phyloP scores from a whole-genome alignment of 164 flowering plant species.

The Magnolia changhungtana region DNA sequence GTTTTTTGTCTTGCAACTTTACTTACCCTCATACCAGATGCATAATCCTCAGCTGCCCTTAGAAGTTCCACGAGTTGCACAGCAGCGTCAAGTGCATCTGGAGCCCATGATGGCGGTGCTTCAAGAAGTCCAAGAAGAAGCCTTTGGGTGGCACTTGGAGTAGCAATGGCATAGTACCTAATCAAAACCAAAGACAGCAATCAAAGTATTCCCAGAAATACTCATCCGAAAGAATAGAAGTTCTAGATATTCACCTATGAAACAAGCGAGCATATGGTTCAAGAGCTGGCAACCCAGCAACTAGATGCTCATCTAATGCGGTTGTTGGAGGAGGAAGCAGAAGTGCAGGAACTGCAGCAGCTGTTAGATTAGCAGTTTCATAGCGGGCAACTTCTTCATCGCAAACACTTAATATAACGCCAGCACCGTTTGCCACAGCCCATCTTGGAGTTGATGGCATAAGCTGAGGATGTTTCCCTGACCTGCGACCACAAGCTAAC shows the following conservation, averaged over 20 bases:
- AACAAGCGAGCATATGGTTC: slow-evolving; percentile 96
- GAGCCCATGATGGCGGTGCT: slow-evolving; percentile 99
- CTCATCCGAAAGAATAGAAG: neutral
- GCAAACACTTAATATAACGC: slow-evolving; percentile 91
- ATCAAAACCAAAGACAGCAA: slow-evolving; percentile 2
- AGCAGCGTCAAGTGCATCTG: slow-evolving; percentile 99
- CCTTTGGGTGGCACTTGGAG: slow-evolving; percentile 96
- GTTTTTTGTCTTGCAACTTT: neutral
- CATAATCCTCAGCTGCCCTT: slow-evolving; percentile 95
- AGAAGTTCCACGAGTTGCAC: slow-evolving; percentile 98
- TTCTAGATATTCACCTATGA: slow-evolving; percentile 55
- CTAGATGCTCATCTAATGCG: slow-evolving; percentile 88
- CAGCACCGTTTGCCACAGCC: slow-evolving; percentile 99
- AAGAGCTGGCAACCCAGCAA: slow-evolving; percentile 94
- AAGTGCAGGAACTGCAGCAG: slow-evolving; percentile 95
- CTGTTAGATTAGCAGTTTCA: slow-evolving; percentile 92
- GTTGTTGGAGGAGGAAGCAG: slow-evolving; percentile 97
- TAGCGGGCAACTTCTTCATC: slow-evolving; percentile 94
- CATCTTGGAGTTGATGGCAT: slow-evolving; percentile 96
- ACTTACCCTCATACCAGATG: slow-evolving; percentile 88
- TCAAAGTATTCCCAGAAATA: neutral
- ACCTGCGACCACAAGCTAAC: slow-evolving; percentile 71
- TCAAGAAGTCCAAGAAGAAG: slow-evolving; percentile 92
- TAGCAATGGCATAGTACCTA: slow-evolving; percentile 93
- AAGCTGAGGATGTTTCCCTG: slow-evolving; percentile 98